Evolutionary conservation across 441 rosid genomes (phyloP), one percentile per base, ranked within the genome.

Genomic region (Erodium texanum): DNA sequence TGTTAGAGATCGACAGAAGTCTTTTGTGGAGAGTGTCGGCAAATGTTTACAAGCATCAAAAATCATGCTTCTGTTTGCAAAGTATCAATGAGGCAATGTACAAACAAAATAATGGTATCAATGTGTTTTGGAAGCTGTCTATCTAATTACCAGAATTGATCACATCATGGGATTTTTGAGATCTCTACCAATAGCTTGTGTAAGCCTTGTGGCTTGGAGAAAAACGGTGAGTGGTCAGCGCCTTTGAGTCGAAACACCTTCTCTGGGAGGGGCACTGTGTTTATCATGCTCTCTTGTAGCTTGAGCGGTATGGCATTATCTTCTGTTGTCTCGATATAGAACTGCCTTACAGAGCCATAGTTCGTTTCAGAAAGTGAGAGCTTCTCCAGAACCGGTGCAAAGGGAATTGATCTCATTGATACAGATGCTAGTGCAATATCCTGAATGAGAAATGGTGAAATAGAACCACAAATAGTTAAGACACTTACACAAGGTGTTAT

Each of bases 141-240:
- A 36, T 36, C 41, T 36, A 36, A 7, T 36, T 10, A 36, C 41
- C 6, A 36, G 41, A 41, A 41, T 41, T 12, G 29, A 41, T 41
- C 48, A 41, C 10, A 12, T 41, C 12, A 41, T 45, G 80, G 81
- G 58, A 77, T 77, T 72, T 75, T 83, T 24, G 93, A 79, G 34
- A 90, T 88, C 82, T 90, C 96, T 70, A 87, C 83, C 69, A 93
- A 68, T 77, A 84, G 34, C 78, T 87, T 89, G 78, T 93, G 97
- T 38, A 91, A 81, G 41, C 92, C 89, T 78, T 91, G 99, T 75
- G 97, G 99, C 83, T 93, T 93, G 10, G 97, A 93, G 81, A 93
- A 93, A 77, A 93, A 93, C 12, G 99, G 97, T 18, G 99, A 89
- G 74, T 93, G 99, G 62, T 93, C 99, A 0, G 95, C 83, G 5